Base-by-base conservation (phyloP, 2,329 filamentous ascomycete species). In the Colletotrichum agaves region DNA sequence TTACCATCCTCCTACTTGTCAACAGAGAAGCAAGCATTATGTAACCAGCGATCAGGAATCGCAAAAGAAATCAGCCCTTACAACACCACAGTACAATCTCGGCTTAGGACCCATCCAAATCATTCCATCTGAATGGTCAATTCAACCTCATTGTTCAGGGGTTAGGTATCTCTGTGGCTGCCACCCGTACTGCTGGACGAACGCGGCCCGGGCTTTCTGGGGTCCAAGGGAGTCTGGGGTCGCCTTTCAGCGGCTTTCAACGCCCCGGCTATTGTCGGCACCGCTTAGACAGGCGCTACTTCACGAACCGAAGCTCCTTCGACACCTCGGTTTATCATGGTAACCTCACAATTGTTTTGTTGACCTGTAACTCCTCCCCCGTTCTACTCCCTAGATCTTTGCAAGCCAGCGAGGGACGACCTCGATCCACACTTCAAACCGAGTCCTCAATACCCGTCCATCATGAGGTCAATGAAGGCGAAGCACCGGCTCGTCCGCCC, bases 401-500 rank as follows among this genome's bases (percentile, higher is more conserved):
- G 8, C 43, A 23, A 39, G 11, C 19, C 35, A 15, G 35, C 13
- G 11, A 2, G 13, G 10, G 8, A 37, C 35, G 11, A 11, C 11
- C 41, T 13, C 50, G 66, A 61, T 61, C 52, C 52, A 43, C n/a
- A n/a, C 8, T 21, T 13, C 19, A 6, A 58, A 12, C 39, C 41
- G 37, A 33, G 3, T 21, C 46, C n/a, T 12, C 46, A 39, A 7
- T 21, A 60, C 33, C 59, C 53, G 44, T 60, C 67, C 75, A 78
- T 72, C 27, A 89, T 89, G 87, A 84, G 86, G 74, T 85, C 86
- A 71, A 79, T 88, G 73, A 83, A 85, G 72, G 80, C 83, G 58
- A 83, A 81, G 68, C 81, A 84, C 71, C 79, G 84, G 70, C 81
- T 82, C 69, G 76, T 85, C 72, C 83, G 81, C 70, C 77, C 78